phyloP scores from a whole-genome alignment of 2,329 filamentous ascomycete species.

The Trichoderma simmonsii region DNA sequence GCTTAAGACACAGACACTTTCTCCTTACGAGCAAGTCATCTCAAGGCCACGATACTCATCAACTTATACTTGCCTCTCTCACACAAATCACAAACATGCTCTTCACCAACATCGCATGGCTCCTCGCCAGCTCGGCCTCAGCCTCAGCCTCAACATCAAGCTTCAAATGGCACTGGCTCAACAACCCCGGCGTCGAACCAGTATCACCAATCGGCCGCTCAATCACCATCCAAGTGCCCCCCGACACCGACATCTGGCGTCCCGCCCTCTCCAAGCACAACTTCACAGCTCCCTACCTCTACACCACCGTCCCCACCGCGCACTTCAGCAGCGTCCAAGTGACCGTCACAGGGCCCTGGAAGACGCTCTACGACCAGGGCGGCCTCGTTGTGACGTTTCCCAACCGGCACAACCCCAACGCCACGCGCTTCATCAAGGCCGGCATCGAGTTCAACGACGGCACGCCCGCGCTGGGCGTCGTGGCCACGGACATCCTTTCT shows the following conservation, averaged over 20 bases:
- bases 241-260: constrained; percentile 23
- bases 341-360: constrained; percentile 21
- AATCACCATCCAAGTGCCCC: constrained; percentile 21
- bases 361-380: constrained; percentile 24
- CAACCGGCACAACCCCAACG: not conserved
- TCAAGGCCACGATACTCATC: not conserved
- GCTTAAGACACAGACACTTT: not conserved
- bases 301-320: constrained; percentile 15
- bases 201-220: constrained; percentile 17
- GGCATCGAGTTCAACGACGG: constrained; percentile 23
- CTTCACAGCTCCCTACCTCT: constrained; percentile 22
- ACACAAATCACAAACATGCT: not conserved
- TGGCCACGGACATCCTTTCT: constrained; percentile 21
- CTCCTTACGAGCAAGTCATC: not conserved
- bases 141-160: not conserved
- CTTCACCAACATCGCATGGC: not conserved
- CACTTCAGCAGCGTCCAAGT: constrained; percentile 21
- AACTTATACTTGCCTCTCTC: not conserved
- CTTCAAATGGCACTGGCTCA: constrained; percentile 18
- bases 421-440: constrained; percentile 22
- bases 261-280: constrained; percentile 18
- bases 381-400: constrained; percentile 21
- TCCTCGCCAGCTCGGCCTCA: not conserved
- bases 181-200: constrained; percentile 10
- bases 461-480: constrained; percentile 19